These are phyloP conservation scores for Pythium sp. DNA, from an alignment of 352 stramenopile species.

Conservation along the genomic window DNA sequence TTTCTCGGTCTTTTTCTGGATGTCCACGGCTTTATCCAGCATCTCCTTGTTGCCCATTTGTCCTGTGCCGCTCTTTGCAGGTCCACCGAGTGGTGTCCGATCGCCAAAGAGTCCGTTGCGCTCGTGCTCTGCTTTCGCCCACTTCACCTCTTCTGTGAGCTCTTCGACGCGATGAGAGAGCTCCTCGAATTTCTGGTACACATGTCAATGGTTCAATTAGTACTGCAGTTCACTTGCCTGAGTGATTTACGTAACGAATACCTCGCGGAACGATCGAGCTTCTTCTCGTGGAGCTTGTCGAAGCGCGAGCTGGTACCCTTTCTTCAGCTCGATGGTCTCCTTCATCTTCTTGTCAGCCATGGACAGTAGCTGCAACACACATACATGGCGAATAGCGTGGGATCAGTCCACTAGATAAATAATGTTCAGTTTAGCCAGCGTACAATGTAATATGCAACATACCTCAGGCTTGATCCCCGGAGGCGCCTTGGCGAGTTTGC, in stretches of 20 bases:
- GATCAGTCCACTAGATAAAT: background rate
- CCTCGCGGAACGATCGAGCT: constrained; percentile 64
- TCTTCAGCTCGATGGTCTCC: constrained; percentile 82
- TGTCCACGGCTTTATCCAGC: constrained; percentile 68
- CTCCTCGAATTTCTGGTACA: constrained; percentile 77
- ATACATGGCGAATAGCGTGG: background rate
- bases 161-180: constrained; percentile 77
- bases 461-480: constrained; percentile 69
- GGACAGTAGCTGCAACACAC: constrained; percentile 45
- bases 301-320: constrained; percentile 80
- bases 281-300: constrained; percentile 73
- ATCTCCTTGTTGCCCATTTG: constrained; percentile 70
- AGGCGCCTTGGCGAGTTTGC: constrained; percentile 76
- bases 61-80: constrained; percentile 16
- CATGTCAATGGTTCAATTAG: background rate
- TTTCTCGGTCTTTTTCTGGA: constrained; percentile 85
- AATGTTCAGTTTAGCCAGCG: background rate
- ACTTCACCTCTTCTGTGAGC: constrained; percentile 76
- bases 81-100: constrained; percentile 31
- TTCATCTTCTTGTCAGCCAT: constrained; percentile 84
- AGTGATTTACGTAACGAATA: constrained; percentile 14
- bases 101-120: constrained; percentile 75
- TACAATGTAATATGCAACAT: background rate
- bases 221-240: background rate
- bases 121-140: constrained; percentile 77